Evolutionary conservation across 140 eudicot species (phyloP).

Genomic region (Flaveria floridana): DNA sequence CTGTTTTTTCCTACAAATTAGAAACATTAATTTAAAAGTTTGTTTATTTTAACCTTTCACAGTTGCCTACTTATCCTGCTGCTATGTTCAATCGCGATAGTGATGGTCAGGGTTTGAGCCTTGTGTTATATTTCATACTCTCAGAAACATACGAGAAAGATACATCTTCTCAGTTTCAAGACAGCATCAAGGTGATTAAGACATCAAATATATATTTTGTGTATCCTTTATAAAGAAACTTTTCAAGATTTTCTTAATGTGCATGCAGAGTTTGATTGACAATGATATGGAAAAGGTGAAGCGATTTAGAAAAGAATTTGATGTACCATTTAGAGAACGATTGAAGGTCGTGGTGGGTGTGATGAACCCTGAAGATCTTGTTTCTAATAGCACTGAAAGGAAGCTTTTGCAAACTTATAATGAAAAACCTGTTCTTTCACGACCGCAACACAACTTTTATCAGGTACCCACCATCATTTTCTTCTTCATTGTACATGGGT

Average conservation of each 20-base stretch:
- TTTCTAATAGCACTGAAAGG: conserved; percentile 62
- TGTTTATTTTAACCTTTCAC: conserved; percentile 16
- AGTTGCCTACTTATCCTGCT: conserved; percentile 80
- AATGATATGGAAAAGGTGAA: conserved; percentile 67
- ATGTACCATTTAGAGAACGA: conserved; percentile 66
- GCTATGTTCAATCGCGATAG: conserved; percentile 73
- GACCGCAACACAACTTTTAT: conserved; percentile 81
- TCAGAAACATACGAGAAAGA: conserved; percentile 66
- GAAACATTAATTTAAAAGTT: not conserved
- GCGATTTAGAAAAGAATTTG: conserved; percentile 61
- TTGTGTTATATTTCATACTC: conserved; percentile 74
- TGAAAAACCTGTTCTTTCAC: conserved; percentile 83
- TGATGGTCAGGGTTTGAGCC: conserved; percentile 81
- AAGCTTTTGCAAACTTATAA: conserved; percentile 72
- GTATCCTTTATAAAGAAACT: not conserved
- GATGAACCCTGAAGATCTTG: conserved; percentile 71
- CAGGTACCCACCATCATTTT: conserved; percentile 36
- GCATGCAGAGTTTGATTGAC: conserved; percentile 56
- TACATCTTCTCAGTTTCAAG: conserved; percentile 57
- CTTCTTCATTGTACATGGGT: not conserved
- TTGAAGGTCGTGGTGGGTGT: conserved; percentile 76
- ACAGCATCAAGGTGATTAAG: conserved; percentile 53
- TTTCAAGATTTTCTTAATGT: not conserved
- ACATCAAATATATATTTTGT: not conserved
- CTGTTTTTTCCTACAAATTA: not conserved